Conservation (phyloP, 192 early-diverging fungal genomes). For the Helicostylum pulchrum region DNA sequence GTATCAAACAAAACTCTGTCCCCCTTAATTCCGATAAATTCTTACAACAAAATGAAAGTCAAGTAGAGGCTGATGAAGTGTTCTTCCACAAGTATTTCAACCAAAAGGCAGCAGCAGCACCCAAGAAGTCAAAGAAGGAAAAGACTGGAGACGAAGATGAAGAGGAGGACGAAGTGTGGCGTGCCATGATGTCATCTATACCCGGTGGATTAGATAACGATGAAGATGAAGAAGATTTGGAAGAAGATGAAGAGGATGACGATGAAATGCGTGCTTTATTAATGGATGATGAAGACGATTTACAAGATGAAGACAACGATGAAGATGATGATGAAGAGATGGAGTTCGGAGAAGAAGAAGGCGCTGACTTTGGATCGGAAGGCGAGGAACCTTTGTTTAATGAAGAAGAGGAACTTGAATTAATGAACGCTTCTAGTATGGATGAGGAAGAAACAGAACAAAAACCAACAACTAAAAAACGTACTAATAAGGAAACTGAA, state of each 20-base stretch:
- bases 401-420: slow-evolving; percentile 56
- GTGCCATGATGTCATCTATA: slow-evolving; percentile 76
- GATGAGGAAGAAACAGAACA: slow-evolving; percentile 46
- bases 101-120: slow-evolving; percentile 43
- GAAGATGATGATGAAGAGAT: slow-evolving; percentile 47
- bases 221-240: slow-evolving; percentile 49
- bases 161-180: slow-evolving; percentile 87
- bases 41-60: slow-evolving; percentile 51
- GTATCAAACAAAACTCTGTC: slow-evolving; percentile 32
- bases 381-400: slow-evolving; percentile 55
- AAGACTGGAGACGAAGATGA: slow-evolving; percentile 48
- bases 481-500: slow-evolving; percentile 32
- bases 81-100: slow-evolving; percentile 82
- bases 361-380: slow-evolving; percentile 36
- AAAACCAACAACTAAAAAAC: slow-evolving; percentile 47
- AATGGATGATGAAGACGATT: slow-evolving; percentile 41
- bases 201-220: slow-evolving; percentile 57
- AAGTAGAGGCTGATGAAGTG: slow-evolving; percentile 73
- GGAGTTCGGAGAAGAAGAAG: slow-evolving; percentile 54
- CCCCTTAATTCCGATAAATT: slow-evolving; percentile 68
- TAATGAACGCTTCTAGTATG: slow-evolving; percentile 35
- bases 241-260: slow-evolving; percentile 43
- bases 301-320: slow-evolving; percentile 43
- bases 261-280: slow-evolving; percentile 39
- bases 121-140: slow-evolving; percentile 20